Conservation (phyloP, 306 rosid species). For the Ochetophila trinervis region DNA sequence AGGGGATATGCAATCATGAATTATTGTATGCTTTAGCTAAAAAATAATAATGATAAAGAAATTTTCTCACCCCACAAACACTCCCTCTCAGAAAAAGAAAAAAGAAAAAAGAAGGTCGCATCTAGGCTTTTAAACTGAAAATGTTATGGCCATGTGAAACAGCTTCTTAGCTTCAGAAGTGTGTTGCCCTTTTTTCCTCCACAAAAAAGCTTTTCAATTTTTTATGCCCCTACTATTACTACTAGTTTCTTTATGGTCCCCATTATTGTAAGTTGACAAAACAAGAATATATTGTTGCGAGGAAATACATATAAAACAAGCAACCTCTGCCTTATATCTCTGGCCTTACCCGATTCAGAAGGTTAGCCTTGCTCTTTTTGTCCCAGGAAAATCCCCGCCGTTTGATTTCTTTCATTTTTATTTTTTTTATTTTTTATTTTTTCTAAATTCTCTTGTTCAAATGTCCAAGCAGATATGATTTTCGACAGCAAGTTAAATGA, state of each 20-base stretch:
- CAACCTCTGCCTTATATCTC: slow-evolving; percentile 27
- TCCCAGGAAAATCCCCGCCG: slow-evolving; percentile 2
- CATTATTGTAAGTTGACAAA: slow-evolving; percentile 35
- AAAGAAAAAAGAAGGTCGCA: slow-evolving; percentile 20
- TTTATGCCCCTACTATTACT: neutral
- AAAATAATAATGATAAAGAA: neutral
- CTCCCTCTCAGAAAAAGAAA: neutral
- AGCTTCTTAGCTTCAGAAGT: slow-evolving; percentile 12
- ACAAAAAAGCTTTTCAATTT: slow-evolving; percentile 23
- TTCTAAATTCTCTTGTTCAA: neutral
- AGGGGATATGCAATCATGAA: slow-evolving; percentile 19
- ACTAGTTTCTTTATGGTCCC: slow-evolving; percentile 28
- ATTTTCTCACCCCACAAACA: neutral
- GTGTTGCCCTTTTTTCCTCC: slow-evolving; percentile 24
- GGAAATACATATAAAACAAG: slow-evolving; percentile 26
- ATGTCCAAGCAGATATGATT: slow-evolving; percentile 13
- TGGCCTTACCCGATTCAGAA: slow-evolving; percentile 23
- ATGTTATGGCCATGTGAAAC: slow-evolving; percentile 9
- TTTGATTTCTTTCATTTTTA: neutral
- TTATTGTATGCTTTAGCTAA: slow-evolving; percentile 8
- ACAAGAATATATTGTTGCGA: slow-evolving; percentile 20
- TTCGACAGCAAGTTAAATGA: slow-evolving; percentile 6
- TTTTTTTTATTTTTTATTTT: neutral
- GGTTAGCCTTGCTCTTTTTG: too few species aligned
- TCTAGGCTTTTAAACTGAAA: slow-evolving; percentile 20